Evolutionary conservation across 208 protist species (phyloP).

Genomic region (Strigomonas oncopelti): DNA sequence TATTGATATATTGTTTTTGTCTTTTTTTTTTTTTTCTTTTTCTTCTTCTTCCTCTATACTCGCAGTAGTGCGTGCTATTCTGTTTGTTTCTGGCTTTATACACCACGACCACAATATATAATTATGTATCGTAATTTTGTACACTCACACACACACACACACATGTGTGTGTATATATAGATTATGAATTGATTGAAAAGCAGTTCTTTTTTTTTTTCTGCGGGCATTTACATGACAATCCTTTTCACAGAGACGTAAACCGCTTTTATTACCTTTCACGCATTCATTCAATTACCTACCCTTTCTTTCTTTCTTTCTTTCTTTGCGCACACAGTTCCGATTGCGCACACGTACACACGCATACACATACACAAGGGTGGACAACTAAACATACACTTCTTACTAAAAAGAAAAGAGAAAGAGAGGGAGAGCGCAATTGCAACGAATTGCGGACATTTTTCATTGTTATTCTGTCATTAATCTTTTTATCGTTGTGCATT

Average conservation of each 20-base stretch:
- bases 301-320: conserved; percentile 1
- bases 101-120: background rate
- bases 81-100: background rate
- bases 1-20: conserved; percentile 2
- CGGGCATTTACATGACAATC: no score
- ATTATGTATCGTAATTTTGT: background rate
- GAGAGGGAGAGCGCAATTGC: background rate
- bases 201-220: no score
- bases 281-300: background rate
- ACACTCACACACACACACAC: background rate
- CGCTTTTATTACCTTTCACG: background rate
- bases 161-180: no score
- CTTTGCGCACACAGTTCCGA: no score
- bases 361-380: no score
- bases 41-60: background rate
- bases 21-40: conserved; percentile 11
- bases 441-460: conserved; percentile 1
- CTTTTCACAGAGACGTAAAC: background rate
- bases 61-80: background rate
- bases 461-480: background rate
- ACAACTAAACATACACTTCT: no score
- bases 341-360: no score
- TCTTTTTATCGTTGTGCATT: background rate
- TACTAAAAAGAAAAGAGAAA: background rate
- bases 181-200: no score